Base-by-base conservation (phyloP, 2,329 filamentous ascomycete genomes). In the Diplodia mutila region DNA sequence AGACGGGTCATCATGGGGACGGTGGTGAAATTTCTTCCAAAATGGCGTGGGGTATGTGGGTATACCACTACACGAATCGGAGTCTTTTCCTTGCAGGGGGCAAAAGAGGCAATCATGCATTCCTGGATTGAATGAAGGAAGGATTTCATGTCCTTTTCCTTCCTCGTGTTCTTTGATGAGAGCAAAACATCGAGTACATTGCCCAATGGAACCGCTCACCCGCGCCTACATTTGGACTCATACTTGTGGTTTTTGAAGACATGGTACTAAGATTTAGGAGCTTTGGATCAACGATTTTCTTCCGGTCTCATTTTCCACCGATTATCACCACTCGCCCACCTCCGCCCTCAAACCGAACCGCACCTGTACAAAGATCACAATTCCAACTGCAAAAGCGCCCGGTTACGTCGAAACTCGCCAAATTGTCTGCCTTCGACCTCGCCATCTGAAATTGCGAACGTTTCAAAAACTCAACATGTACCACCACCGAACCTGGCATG, bases 181-280 rank as follows among this genome's bases (percentile, higher is more conserved):
- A 66, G 27, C 52, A 66, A 55, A 66, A 57, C 64, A 66, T 55
- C 42, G 64, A 66, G 54, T 65, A 54, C 61, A 48, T 66, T 57
- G 64, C 64, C 64, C 64, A 66, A 66, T 66, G 64, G 64, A 66
- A 51, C 49, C 54, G 64, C 64, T 66, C 64, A 48, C 46, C 53
- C 37, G 64, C 64, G 39, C 52, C 64, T 46, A 59, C 16, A 39
- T 6, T 21, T 6, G 42, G 21, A 37, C 51, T 8, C 39, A 37
- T 29, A 48, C 25, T 14, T 46, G 61, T 27, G 23, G 14, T 39
- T 42, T 34, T 46, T 27, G 34, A 39, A 29, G 29, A 63, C 29
- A 8, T 18, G 29, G 16, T 32, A 61, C 53, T 55, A 16, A 29
- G 16, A 8, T 23, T 12, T 48, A 63, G 59, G 59, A 18, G 11